Base-by-base conservation (phyloP, 495 filamentous ascomycete genomes). In the Neurospora sp. region DNA sequence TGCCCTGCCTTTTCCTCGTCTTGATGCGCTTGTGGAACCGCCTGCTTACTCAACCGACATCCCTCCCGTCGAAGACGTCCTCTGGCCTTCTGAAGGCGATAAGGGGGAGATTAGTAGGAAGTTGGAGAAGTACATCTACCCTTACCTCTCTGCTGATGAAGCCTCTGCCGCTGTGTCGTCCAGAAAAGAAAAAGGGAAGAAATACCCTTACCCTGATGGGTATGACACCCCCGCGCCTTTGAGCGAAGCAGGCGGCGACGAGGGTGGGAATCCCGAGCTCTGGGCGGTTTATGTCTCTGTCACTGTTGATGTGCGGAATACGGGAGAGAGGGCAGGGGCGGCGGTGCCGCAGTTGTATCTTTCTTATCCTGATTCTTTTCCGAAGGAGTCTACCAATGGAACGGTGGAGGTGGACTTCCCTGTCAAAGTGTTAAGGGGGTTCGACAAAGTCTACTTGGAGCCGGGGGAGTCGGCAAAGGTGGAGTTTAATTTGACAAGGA, bases 271-370 rank as follows among this genome's bases (percentile, higher is more conserved):
- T 77, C 95, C 95, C 0, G 89, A 90, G 42, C 87, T 97, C 31
- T 97, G 90, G 86, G 86, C 89, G 92, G 41, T 42, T 18, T 42
- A 42, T 42, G 41, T 5, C 0, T 7, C 16, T 16, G 41, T 42
- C 1, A 42, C 86, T 0, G 87, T 93, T 5, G 85, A 89, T 6
- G 77, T 98, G 20, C 89, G 83, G 38, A 98, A 98, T 79, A 91
- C 88, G 0, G 95, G 95, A 27, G 31, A 76, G 0, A 78, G 85
- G 0, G 77, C 80, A 0, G 95, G 95, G 3, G 88, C 93, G 66
- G 90, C 88, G 39, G 96, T 98, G 5, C 86, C 92, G 4, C 95
- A 98, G 81, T 80, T 97, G 27, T 98, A 98, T 79, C 79, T 98
- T 38, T 87, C 87, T 6, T 94, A 93, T 76, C 93, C 93, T 0